phyloP scores from a whole-genome alignment of 768 basidiomycete genomes.

The Russula vinacea region DNA sequence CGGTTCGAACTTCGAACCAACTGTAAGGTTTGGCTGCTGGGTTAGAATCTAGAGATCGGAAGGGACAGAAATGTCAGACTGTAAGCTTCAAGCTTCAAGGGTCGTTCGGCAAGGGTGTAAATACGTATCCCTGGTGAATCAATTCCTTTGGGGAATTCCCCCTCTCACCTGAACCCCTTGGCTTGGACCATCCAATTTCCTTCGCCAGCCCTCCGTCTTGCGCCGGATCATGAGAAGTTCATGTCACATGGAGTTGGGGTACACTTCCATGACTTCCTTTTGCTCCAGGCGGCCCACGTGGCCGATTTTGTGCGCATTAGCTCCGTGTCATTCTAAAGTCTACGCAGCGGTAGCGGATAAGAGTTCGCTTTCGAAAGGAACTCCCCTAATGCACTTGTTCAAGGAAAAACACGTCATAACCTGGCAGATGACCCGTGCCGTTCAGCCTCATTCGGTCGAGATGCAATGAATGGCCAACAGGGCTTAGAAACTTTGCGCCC shows the following conservation, averaged over 20 bases:
- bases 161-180: conserved; percentile 32
- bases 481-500: background rate
- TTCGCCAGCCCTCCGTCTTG: conserved; percentile 10
- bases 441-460: background rate
- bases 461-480: background rate
- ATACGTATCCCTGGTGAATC: background rate
- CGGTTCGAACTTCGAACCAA: conserved; percentile 21
- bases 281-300: background rate
- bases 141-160: conserved; percentile 70
- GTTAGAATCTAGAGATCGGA: background rate
- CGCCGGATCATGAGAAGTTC: conserved; percentile 15
- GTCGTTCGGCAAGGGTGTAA: background rate
- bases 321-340: background rate
- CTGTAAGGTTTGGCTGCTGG: background rate
- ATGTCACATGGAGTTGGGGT: background rate
- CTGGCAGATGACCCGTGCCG: background rate
- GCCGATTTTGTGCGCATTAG: background rate
- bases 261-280: background rate
- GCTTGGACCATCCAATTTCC: conserved; percentile 4
- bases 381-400: background rate
- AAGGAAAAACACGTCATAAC: background rate
- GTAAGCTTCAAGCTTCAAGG: conserved; percentile 3
- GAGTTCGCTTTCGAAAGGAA: background rate
- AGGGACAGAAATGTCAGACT: background rate
- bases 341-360: conserved; percentile 1